These are phyloP conservation scores for Phaeosphaeria sp. DNA, from an alignment of 2,329 filamentous ascomycete genomes.

Conservation along the genomic window DNA sequence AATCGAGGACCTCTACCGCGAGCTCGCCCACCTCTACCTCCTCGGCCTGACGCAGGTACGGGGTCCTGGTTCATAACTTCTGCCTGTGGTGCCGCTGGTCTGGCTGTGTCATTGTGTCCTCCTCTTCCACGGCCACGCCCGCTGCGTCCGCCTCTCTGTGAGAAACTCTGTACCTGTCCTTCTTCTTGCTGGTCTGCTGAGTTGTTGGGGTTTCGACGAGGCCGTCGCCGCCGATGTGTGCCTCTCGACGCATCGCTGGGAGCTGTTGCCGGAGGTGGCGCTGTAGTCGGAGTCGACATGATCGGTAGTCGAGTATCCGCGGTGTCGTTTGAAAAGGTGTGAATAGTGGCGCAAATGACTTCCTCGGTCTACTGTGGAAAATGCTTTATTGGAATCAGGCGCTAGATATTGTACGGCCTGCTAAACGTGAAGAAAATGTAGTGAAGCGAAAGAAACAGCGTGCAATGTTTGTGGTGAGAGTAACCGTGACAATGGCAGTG, in stretches of 20 bases:
- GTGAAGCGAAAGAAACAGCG: background rate
- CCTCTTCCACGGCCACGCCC: conserved; percentile 25
- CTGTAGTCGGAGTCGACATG: conserved; percentile 29
- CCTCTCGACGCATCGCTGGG: conserved; percentile 21
- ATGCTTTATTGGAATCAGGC: conserved; percentile 18
- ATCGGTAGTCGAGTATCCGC: conserved; percentile 7
- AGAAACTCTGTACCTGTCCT: conserved; percentile 18
- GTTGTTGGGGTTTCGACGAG: conserved; percentile 31
- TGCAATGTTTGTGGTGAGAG: background rate
- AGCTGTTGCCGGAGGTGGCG: conserved; percentile 14
- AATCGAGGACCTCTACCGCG: conserved; percentile 19
- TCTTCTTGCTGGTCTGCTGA: conserved; percentile 25
- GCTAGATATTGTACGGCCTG: conserved; percentile 39
- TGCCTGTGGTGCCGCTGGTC: conserved; percentile 5
- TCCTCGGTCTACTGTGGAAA: background rate
- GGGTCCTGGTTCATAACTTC: background rate
- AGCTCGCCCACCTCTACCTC: conserved; percentile 21
- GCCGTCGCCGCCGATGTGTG: conserved; percentile 26
- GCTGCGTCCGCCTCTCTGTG: conserved; percentile 29
- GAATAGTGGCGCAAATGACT: conserved; percentile 6
- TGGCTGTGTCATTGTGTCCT: conserved; percentile 10
- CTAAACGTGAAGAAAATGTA: conserved; percentile 29
- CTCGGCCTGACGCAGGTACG: conserved; percentile 6
- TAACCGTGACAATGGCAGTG: conserved; percentile 16
- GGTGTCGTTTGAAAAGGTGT: background rate